These are phyloP conservation scores for Syzygium syzygioides DNA, from an alignment of 441 rosid species.

Conservation along the genomic window DNA sequence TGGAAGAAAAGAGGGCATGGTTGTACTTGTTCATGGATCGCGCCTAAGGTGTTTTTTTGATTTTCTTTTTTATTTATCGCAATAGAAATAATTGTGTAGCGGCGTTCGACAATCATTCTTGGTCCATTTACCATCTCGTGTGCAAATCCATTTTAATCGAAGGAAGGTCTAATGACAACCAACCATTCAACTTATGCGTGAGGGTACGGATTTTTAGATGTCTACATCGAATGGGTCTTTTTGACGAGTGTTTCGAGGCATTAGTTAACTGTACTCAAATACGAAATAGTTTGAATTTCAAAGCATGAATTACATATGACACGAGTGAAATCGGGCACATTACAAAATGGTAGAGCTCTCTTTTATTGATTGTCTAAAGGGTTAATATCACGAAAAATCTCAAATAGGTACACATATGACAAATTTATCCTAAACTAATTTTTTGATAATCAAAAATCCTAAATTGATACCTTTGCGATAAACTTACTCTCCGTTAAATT, in stretches of 20 bases:
- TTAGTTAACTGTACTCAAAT: neutral
- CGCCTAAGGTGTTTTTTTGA: neutral
- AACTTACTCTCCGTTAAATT: no score
- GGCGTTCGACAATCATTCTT: neutral
- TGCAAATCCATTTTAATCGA: neutral
- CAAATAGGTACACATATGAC: no score
- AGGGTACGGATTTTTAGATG: neutral
- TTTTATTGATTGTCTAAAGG: neutral
- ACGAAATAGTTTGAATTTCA: neutral
- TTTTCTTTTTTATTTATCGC: neutral
- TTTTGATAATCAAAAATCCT: no score
- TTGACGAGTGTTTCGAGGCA: fast-evolving
- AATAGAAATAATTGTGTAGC: neutral
- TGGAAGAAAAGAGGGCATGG: no score
- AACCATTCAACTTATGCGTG: neutral
- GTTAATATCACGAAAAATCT: no score
- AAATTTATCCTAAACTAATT: no score
- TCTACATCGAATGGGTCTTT: neutral
- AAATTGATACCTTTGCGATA: no score
- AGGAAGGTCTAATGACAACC: neutral
- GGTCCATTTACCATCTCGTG: neutral
- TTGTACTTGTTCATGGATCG: no score
- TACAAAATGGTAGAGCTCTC: neutral
- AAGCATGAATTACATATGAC: neutral
- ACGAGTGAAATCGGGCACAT: neutral